Conservation (phyloP, 2,329 filamentous ascomycete species). For the Fusarium sp. region DNA sequence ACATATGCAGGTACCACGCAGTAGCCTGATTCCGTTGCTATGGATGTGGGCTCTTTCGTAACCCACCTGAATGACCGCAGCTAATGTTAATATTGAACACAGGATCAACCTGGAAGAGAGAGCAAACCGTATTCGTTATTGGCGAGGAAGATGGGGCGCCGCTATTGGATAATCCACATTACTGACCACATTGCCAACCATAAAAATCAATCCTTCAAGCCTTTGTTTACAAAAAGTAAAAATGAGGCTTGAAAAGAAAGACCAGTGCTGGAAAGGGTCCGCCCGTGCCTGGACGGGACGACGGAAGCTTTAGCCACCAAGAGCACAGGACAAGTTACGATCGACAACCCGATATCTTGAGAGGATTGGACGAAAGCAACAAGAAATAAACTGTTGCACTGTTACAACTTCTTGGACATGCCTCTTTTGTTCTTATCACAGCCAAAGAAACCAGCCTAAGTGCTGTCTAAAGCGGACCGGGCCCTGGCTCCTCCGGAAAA, state of each 20-base stretch:
- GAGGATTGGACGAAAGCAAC: neutral
- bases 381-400: neutral
- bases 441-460: neutral
- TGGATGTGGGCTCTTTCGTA: neutral
- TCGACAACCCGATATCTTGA: neutral
- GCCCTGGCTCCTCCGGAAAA: neutral
- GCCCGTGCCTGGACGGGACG: constrained; percentile 5
- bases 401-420: too few relatives aligned
- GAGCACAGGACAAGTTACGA: neutral
- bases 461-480: neutral
- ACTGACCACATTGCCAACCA: neutral
- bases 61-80: neutral
- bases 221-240: constrained; percentile 22
- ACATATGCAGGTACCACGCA: too few relatives aligned
- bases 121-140: neutral
- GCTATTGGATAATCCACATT: neutral
- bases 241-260: constrained; percentile 20
- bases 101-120: neutral
- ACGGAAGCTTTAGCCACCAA: neutral
- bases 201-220: neutral
- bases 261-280: constrained; percentile 2
- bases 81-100: constrained; percentile 2
- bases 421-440: neutral
- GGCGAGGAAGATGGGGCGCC: neutral
- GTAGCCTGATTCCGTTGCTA: neutral